Percentiles rank a stretch among this genome's conserved stretches.
Evolutionary conservation across 352 stramenopile species (phyloP).

Genomic region (Thalassiosira tumida): DNA sequence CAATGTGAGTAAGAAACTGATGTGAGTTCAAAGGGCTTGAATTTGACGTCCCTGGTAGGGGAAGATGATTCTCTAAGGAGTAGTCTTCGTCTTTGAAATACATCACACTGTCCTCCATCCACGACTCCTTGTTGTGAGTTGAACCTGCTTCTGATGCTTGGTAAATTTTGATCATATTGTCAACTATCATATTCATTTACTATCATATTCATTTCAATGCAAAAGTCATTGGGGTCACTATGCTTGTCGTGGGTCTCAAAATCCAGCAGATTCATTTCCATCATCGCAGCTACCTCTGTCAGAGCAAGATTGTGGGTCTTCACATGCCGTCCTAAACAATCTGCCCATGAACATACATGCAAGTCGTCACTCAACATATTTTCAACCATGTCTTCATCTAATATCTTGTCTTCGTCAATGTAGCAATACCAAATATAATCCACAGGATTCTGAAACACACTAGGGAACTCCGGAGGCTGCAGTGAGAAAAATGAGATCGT

Average conservation of each 20-base stretch:
- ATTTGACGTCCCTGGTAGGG: background rate
- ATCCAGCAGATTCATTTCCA: background rate
- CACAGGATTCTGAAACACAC: slow-evolving; percentile 14
- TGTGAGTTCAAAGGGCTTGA: slow-evolving; percentile 22
- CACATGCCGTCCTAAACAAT: slow-evolving; percentile 11
- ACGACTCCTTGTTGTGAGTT: background rate
- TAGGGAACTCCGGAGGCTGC: slow-evolving; percentile 23
- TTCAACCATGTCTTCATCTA: background rate
- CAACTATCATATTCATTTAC: background rate
- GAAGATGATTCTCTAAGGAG: background rate
- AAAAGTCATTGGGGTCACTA: background rate
- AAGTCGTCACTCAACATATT: background rate
- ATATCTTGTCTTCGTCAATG: slow-evolving; percentile 24
- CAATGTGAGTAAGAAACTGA: slow-evolving; percentile 51
- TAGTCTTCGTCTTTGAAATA: background rate
- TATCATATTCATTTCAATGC: background rate
- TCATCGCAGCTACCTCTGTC: slow-evolving; percentile 9
- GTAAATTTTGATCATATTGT: background rate
- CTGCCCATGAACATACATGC: slow-evolving; percentile 1
- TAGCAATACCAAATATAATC: slow-evolving; percentile 41
- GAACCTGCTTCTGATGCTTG: background rate
- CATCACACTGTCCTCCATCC: background rate
- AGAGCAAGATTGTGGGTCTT: background rate
- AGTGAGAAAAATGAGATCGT: slow-evolving; percentile 53
- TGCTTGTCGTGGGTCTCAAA: background rate